phyloP scores from a whole-genome alignment of 2,329 filamentous ascomycete species.

The Penicillium sp. region DNA sequence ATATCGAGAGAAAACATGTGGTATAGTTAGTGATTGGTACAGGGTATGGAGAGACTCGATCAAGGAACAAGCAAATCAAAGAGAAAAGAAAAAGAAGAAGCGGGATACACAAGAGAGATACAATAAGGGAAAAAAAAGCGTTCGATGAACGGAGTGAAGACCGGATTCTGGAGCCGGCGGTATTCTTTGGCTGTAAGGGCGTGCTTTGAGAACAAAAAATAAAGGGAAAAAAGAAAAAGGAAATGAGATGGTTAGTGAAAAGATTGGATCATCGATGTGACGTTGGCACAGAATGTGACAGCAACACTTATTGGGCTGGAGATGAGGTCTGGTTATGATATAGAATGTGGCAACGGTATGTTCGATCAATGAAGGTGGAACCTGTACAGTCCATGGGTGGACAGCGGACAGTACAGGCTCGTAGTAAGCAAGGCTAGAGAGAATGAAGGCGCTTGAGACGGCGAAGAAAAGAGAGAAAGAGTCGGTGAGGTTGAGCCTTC shows the following conservation, averaged over 20 bases:
- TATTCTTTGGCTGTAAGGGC: neutral
- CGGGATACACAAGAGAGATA: constrained; percentile 2
- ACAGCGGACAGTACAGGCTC: neutral
- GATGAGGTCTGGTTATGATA: constrained; percentile 6
- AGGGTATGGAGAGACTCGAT: constrained; percentile 21
- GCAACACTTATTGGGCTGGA: constrained; percentile 5
- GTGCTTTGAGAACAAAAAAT: neutral
- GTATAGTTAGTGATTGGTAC: constrained; percentile 30
- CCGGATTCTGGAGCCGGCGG: neutral
- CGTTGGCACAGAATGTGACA: constrained; percentile 6
- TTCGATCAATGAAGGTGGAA: constrained; percentile 5
- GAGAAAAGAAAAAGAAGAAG: neutral
- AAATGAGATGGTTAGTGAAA: constrained; percentile 3
- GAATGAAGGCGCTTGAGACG: neutral
- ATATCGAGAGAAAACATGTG: constrained; percentile 19
- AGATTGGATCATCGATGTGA: neutral
- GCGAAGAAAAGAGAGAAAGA: neutral
- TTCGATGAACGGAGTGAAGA: constrained; percentile 4
- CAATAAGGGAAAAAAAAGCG: neutral
- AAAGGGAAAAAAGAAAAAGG: neutral
- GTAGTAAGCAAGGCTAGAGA: neutral
- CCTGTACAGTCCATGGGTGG: neutral
- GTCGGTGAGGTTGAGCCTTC: neutral
- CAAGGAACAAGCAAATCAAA: neutral
- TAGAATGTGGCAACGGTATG: constrained; percentile 11